Percentiles rank a stretch among this genome's conserved stretches.
Evolutionary conservation across 345 rosid genomes (phyloP).

Genomic region (Sonneratia caseolaris): DNA sequence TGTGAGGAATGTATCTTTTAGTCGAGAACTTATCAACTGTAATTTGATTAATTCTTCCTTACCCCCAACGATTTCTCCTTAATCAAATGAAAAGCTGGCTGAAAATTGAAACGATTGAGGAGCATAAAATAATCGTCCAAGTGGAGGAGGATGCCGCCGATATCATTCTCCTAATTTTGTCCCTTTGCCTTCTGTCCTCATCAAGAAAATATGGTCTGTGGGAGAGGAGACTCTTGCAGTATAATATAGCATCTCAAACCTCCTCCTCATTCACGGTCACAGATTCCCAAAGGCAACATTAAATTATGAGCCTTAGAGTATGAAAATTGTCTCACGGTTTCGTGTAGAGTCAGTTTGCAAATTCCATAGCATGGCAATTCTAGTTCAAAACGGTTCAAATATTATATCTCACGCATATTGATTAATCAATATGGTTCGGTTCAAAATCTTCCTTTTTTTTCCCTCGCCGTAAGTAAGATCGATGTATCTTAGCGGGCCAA

Average conservation of each 20-base stretch:
- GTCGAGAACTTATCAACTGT: background rate
- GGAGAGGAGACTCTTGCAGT: background rate
- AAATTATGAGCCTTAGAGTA: background rate
- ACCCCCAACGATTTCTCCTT: background rate
- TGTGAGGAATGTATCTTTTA: no score
- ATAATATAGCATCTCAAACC: background rate
- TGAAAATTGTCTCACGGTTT: background rate
- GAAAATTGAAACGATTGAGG: background rate
- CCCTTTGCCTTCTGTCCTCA: background rate
- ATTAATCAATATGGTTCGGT: no score
- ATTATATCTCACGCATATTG: no score
- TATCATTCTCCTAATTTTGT: conserved; percentile 1
- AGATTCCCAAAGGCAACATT: background rate
- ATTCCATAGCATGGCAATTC: background rate
- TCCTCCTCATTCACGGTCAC: background rate
- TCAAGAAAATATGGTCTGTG: background rate
- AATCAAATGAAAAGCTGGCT: background rate
- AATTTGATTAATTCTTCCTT: background rate
- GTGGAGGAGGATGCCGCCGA: background rate
- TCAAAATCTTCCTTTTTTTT: no score
- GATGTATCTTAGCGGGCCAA: no score
- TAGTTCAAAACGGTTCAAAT: background rate
- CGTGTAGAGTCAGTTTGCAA: background rate
- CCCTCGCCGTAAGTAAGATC: no score
- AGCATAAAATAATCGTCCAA: background rate